Evolutionary conservation across 352 stramenopile species (phyloP), one percentile per base, ranked within the genome.

Genomic region (Labyrinthula sp.): DNA sequence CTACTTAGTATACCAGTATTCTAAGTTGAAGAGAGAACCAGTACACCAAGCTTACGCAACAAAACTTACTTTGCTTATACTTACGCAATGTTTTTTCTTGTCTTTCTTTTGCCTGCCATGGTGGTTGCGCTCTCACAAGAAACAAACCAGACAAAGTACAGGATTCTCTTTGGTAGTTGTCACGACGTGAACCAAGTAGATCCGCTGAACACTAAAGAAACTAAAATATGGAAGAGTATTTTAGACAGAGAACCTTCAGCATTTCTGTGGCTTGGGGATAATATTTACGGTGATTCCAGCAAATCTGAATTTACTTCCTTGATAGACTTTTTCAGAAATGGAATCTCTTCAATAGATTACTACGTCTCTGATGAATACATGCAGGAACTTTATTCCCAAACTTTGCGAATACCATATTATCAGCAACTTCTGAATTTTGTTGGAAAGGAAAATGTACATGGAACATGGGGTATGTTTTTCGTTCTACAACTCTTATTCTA

Each of bases 251-350:
- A 40, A 22, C 43, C 43, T 6, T 31, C 43, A 5, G 33, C 31
- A 10, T 52, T 31, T 31, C 22, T 52, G 22, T 52, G 43, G 43
- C 33, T 31, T 25, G 43, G 43, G 0, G 43, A 52, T 27, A 52
- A 69, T 58, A 64, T 69, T 29, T 69, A 69, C 23, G 62, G 54
- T 2, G 62, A 67, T 25, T 64, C n/a, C n/a, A n/a, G n/a, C n/a
- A 45, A 48, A 12, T n/a, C 5, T 12, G 14, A 27, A 7, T 30
- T 49, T 14, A 21, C 29, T 21, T 8, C 17, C 12, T 12, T 23
- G 3, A 31, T 35, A 9, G 34, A 40, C 9, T 22, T 17, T 22
- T 40, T 40, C 15, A 9, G 20, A 9, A 9, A n/a, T 9, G 34
- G 10, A 9, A 12, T 10, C 15, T 10, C 10, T 9, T 17, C 15